These are phyloP conservation scores for Populus pruinosa DNA, from an alignment of 345 rosid genomes.

Conservation along the genomic window DNA sequence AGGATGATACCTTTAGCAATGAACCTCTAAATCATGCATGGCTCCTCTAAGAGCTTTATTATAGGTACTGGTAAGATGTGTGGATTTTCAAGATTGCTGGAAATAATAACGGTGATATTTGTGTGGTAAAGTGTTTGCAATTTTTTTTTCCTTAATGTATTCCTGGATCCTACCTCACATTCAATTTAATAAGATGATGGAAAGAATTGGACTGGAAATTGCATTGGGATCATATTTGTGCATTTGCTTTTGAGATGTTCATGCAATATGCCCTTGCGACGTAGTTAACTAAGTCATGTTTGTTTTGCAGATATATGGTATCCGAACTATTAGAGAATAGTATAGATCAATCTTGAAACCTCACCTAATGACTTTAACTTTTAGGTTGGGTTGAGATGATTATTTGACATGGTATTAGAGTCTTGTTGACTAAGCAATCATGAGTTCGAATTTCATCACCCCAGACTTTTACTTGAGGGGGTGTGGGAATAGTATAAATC, in stretches of 20 bases:
- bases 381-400: too few species aligned
- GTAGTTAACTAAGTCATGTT: neutral
- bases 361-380: too few species aligned
- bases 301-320: neutral
- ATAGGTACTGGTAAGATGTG: neutral
- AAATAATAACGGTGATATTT: neutral
- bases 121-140: neutral
- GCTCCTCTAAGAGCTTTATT: neutral
- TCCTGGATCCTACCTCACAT: neutral
- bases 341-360: too few species aligned
- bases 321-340: neutral
- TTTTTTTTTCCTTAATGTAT: neutral
- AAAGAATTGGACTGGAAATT: neutral
- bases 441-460: too few species aligned
- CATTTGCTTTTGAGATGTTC: neutral
- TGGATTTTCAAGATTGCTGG: neutral
- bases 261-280: neutral
- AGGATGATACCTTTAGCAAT: neutral
- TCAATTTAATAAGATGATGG: neutral
- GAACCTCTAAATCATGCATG: neutral
- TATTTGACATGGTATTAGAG: too few species aligned
- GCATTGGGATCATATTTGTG: neutral
- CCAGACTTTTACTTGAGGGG: too few species aligned
- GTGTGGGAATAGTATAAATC: too few species aligned
- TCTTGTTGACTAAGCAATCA: too few species aligned